Evolutionary conservation across 2,329 filamentous ascomycete species (phyloP).

Genomic region (Cytospora leucostoma): DNA sequence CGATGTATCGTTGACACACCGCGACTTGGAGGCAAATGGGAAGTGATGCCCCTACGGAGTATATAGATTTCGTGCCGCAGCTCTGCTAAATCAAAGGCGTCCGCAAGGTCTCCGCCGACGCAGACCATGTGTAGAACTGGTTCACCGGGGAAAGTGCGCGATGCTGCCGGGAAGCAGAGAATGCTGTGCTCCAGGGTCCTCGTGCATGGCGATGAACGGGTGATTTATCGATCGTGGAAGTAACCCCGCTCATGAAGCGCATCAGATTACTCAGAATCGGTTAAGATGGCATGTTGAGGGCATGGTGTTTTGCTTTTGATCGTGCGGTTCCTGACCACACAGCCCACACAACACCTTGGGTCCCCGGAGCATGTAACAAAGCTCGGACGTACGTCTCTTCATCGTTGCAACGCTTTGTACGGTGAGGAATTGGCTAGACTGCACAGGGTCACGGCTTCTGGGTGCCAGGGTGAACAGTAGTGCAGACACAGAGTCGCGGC

Average conservation of each 20-base stretch:
- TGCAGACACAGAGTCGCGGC: not conserved
- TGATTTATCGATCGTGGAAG: not conserved
- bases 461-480: not conserved
- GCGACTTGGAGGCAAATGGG: not conserved
- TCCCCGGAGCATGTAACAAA: not conserved
- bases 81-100: constrained; percentile 8
- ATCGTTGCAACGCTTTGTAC: not conserved
- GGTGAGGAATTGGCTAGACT: not conserved
- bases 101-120: constrained; percentile 11
- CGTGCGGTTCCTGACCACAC: constrained; percentile 1
- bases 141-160: not conserved
- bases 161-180: not conserved
- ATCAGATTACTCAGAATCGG: not conserved
- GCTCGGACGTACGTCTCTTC: constrained; percentile 6
- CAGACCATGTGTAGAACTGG: constrained; percentile 1
- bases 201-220: not conserved
- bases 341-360: constrained; percentile 1
- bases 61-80: constrained; percentile 12
- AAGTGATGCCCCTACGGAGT: not conserved
- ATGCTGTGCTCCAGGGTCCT: not conserved
- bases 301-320: constrained; percentile 1
- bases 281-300: not conserved
- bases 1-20: constrained; percentile 7
- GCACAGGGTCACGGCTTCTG: not conserved
- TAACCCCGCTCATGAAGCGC: not conserved